These are phyloP conservation scores for Tolypocladium cylindrosporum DNA, from an alignment of 2,329 filamentous ascomycete genomes.

Conservation along the genomic window DNA sequence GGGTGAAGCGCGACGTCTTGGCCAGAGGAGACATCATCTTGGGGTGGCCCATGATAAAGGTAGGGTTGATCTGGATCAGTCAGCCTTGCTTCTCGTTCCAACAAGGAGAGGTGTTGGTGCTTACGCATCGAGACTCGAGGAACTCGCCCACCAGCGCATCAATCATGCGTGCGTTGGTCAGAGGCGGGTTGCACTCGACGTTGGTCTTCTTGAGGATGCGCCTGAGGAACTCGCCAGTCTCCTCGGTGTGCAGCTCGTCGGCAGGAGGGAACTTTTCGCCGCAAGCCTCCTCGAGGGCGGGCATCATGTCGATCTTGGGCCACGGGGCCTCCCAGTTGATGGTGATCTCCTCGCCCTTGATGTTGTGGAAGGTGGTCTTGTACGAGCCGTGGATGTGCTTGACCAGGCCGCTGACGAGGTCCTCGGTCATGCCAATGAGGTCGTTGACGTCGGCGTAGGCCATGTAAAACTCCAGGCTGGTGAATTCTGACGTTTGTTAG, in stretches of 20 bases:
- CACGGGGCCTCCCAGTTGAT: slow-evolving; percentile 97
- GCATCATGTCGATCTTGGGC: slow-evolving; percentile 90
- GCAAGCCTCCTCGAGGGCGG: slow-evolving; percentile 69
- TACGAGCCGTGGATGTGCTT: slow-evolving; percentile 82
- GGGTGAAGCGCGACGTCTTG: slow-evolving; percentile 78
- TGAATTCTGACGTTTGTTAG: slow-evolving; percentile 60
- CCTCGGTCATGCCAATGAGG: slow-evolving; percentile 71
- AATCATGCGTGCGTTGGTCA: slow-evolving; percentile 92
- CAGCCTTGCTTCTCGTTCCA: neutral
- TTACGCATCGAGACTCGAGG: slow-evolving; percentile 76
- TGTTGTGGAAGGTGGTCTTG: slow-evolving; percentile 76
- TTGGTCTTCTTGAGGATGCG: slow-evolving; percentile 78
- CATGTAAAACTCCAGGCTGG: slow-evolving; percentile 94
- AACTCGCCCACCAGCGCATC: slow-evolving; percentile 92
- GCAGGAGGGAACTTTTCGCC: slow-evolving; percentile 91
- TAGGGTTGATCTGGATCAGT: slow-evolving; percentile 58
- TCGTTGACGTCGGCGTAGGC: slow-evolving; percentile 90
- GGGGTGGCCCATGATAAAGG: slow-evolving; percentile 50
- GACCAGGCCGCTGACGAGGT: slow-evolving; percentile 81
- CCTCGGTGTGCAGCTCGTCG: slow-evolving; percentile 79
- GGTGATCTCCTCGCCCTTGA: slow-evolving; percentile 74
- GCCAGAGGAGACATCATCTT: slow-evolving; percentile 77
- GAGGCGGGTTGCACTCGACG: slow-evolving; percentile 78
- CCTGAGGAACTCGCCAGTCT: slow-evolving; percentile 83
- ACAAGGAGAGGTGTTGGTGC: slow-evolving; percentile 1